These are phyloP conservation scores for Urochloa ruziziensis DNA, from an alignment of 176 grass and related monocot genomes.

Conservation along the genomic window DNA sequence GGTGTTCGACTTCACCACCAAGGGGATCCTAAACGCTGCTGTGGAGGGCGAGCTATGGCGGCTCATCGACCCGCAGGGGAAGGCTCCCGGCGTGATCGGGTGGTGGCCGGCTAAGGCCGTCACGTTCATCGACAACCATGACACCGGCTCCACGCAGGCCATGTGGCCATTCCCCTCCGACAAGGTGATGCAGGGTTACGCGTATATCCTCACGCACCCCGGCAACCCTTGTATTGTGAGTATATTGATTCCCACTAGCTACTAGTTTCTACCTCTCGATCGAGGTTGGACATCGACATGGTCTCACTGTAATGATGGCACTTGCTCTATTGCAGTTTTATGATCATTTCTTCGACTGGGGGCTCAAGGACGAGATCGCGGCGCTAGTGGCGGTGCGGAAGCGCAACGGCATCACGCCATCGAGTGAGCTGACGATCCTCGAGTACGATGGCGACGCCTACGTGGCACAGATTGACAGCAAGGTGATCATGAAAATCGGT, in stretches of 20 bases:
- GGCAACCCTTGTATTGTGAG: not conserved
- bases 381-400: not conserved
- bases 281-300: not conserved
- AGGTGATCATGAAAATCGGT: not conserved
- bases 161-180: constrained; percentile 63
- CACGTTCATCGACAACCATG: constrained; percentile 86
- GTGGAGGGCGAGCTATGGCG: constrained; percentile 48
- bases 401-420: not conserved
- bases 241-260: not conserved
- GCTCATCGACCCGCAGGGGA: constrained; percentile 41
- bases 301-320: too few relatives aligned
- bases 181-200: constrained; percentile 88
- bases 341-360: not conserved
- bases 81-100: constrained; percentile 61
- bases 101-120: constrained; percentile 71
- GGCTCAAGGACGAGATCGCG: not conserved
- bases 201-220: constrained; percentile 81
- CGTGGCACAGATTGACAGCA: not conserved
- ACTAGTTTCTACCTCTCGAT: too few relatives aligned
- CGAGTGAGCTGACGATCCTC: not conserved
- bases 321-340: not conserved
- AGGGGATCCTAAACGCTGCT: constrained; percentile 42
- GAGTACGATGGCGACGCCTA: not conserved
- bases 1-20: constrained; percentile 55
- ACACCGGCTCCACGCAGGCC: constrained; percentile 70